Base-by-base conservation (phyloP, 352 stramenopile genomes). In the Phytopythium vexans region DNA sequence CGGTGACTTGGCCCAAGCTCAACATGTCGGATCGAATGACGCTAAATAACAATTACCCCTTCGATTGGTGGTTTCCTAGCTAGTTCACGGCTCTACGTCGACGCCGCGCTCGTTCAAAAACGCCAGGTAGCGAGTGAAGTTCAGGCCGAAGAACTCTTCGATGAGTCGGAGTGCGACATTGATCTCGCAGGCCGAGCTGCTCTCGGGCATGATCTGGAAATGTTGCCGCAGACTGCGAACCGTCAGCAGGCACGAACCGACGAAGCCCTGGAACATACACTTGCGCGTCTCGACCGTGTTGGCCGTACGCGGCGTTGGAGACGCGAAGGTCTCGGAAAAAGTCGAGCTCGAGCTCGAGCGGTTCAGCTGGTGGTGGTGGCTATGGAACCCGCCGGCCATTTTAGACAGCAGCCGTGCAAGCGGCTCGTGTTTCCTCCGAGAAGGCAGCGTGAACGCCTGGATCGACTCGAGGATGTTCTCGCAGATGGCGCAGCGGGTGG, bases 91-190 rank as follows among this genome's bases (percentile, higher is more conserved):
- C 54, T 56, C 9, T 63, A 58, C 59, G 7, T 71, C 56, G 44
- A 79, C 70, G 9, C 82, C 82, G 6, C 78, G 77, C 49, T 92
- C 82, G 48, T 62, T 72, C 8, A 92, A 66, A 39, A 92, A 92
- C 8, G 54, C 54, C 32, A 86, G 53, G 52, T 88, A 92, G 16
- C 71, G 64, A 10, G 71, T 81, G 54, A 88, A 92, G 48, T 63
- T 87, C 9, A 92, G 63, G 0, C 74, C 77, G 0, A 92, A 52
- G 47, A 92, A 92, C 54, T 88, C 78, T 40, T 92, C 82, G 36
- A 89, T 75, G 58, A 82, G 40, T 5, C 64, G 68, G 45, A 89
- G 62, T 1, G 66, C 54, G 1, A 75, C 62, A 34, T 53, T 77
- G 48, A 88, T 82, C 57, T 92, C 74, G 59, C 78, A 92, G 0